phyloP scores from a whole-genome alignment of 2,329 filamentous ascomycete genomes.

The Stenocarpella maydis region DNA sequence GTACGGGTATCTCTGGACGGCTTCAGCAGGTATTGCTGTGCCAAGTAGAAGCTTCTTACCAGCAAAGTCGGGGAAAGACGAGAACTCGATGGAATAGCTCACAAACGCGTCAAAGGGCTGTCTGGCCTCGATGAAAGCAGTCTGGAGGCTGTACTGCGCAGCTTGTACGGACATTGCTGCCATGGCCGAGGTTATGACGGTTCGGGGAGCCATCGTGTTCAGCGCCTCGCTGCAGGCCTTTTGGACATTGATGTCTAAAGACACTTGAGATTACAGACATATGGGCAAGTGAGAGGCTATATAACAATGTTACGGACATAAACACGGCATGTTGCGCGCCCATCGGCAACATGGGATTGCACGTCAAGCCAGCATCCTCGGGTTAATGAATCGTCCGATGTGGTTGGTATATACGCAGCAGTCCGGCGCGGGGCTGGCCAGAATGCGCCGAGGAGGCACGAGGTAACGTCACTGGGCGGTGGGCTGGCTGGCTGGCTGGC shows the following conservation, averaged over 20 bases:
- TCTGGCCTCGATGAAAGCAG: slow-evolving; percentile 36
- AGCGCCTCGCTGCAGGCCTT: background rate
- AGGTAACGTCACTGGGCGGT: background rate
- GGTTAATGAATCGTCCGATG: slow-evolving; percentile 4
- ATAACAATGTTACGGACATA: background rate
- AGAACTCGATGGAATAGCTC: slow-evolving; percentile 51
- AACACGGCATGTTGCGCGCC: background rate
- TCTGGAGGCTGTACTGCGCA: slow-evolving; percentile 35
- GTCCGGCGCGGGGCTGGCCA: background rate
- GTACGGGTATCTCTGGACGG: slow-evolving; percentile 57
- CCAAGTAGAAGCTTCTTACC: slow-evolving; percentile 34
- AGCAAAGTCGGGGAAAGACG: slow-evolving; percentile 48
- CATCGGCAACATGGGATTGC: slow-evolving; percentile 3
- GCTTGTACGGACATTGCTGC: slow-evolving; percentile 23
- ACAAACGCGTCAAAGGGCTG: slow-evolving; percentile 50
- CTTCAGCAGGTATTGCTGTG: slow-evolving; percentile 47
- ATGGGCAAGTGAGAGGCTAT: background rate
- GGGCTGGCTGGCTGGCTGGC: background rate
- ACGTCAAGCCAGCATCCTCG: background rate
- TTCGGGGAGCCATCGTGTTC: slow-evolving; percentile 16
- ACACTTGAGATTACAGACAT: background rate
- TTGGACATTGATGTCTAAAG: background rate
- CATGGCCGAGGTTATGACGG: background rate
- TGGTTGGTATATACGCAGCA: background rate
- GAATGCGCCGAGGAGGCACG: background rate